Evolutionary conservation across 352 stramenopile genomes (phyloP), one percentile per base, ranked within the genome.

Genomic region (Phytophthora capsici): DNA sequence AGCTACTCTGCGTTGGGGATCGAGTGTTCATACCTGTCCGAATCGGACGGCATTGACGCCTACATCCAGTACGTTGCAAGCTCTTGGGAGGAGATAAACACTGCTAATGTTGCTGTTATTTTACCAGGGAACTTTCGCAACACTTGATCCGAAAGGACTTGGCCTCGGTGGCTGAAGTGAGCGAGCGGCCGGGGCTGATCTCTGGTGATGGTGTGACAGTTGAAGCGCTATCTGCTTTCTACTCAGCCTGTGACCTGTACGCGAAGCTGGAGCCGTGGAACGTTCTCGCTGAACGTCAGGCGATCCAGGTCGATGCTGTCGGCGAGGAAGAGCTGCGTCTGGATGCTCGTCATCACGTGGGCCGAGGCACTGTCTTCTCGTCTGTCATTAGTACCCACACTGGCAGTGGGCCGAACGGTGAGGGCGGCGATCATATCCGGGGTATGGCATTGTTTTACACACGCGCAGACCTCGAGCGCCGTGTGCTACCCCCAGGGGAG

Each of bases 141-240:
- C 86, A 95, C 41, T 67, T 95, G 23, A 78, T 95, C 16, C 71
- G 80, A 14, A 95, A 95, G n/a, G 87, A 95, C 26, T 55, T 95
- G 34, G 87, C 87, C 1, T 90, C 80, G 0, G 83, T 93, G 8
- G 84, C 83, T 6, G 80, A 91, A 61, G 82, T 93, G 34, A 94
- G 84, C 55, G 82, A 90, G 55, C 84, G 86, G 26, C 71, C 84
- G 3, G 87, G 87, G 0, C 58, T 90, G 43, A 69, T 84, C 34
- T 87, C 81, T 13, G 80, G 82, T 0, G 52, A 66, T 65, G 81
- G 81, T 9, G 58, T 93, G 20, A 91, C 82, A 6, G 53, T 77
- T 5, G 77, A 91, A 63, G 54, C 81, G n/a, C 67, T 94, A 3
- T 59, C 66, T 6, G 70, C 63, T 3, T 94, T 90, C 58, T 91